Evolutionary conservation across 1,284 basidiomycete species (phyloP), one percentile per base, ranked within the genome.

Genomic region (Ganoderma lingzhi): DNA sequence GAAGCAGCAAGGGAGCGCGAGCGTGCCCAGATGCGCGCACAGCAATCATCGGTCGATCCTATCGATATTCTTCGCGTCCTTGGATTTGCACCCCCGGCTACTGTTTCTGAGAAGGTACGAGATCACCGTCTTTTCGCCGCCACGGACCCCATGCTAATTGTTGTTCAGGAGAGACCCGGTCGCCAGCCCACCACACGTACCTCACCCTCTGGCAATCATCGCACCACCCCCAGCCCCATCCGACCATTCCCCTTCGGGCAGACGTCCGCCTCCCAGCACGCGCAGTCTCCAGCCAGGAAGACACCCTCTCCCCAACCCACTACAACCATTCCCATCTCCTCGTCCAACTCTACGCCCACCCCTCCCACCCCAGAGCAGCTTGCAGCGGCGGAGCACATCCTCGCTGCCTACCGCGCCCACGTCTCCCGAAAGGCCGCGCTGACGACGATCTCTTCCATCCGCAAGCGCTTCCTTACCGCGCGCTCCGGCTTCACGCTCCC

Each of bases 361-460:
- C 64, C 68, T 32, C 70, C 72, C 41, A 61, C 70, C 53, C 51
- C 67, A 28, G 71, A 76, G 61, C 74, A 77, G 58, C 48, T 70
- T 39, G 70, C 72, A 15, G 78, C 79, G 1, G 78, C 77, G 0
- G 70, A 72, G 66, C 78, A 75, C 65, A 79, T 80, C 48, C 78
- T 78, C 45, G 63, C 72, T n/a, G 74, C 74, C 53, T 76, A 73
- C 70, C 79, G 77, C 32, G 53, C 70, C 2, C 58, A 71, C 67
- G 35, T 67, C 14, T 63, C 64, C 4, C 77, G 76, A 35, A 70
- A 70, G 44, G 63, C 69, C 6, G 70, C 78, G 0, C 70, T 79
- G 30, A 69, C 68, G 60, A 48, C 75, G 19, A 75, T 80, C 69
- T 55, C 72, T 1, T 62, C 53, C 8, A 71, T 78, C 35, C 72